Base-by-base conservation (phyloP, 768 basidiomycete species). In the Fibroporia radiculosa region DNA sequence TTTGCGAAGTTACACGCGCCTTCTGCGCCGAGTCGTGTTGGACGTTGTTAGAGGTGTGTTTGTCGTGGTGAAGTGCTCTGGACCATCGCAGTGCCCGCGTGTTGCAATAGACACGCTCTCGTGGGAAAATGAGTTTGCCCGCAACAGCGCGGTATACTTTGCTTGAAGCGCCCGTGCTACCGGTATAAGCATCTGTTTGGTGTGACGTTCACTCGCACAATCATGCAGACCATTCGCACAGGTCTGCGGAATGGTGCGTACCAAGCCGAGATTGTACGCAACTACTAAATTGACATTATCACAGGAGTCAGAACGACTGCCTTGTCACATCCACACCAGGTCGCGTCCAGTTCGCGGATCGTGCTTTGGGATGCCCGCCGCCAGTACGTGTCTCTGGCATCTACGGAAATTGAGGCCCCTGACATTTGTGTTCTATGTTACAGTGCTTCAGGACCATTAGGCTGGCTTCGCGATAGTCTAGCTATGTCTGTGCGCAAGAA, bases 391-490 rank as follows among this genome's bases (percentile, higher is more conserved):
- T 27, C 44, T n/a, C n/a, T n/a, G n/a, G n/a, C n/a, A n/a, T n/a
- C n/a, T n/a, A n/a, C n/a, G n/a, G n/a, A 22, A 29, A 20, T 42
- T 50, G 29, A 45, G 39, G 16, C 40, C 16, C 27, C 31, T 45
- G 27, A 43, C n/a, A n/a, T n/a, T n/a, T n/a, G n/a, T n/a, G n/a
- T 46, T n/a, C 47, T 67, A 71, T 51, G 63, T n/a, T n/a, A 64
- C 23, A 78, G 78, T 51, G 72, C 72, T 32, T 69, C 52, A 33
- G 75, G 70, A 53, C 82, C 83, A 19, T 54, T 85, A 34, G 64
- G 68, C 14, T 86, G 84, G 84, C 59, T 87, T 7, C 72, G 70
- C 48, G 74, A 83, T 36, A 77, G 74, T 44, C 65, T 86, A 12
- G 65, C 66, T 3, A 74, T 79, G 1, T 62, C 22, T 60, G 57